Evolutionary conservation across 2,329 filamentous ascomycete species (phyloP), one percentile per base, ranked within the genome.

Genomic region (Diplocarpon rosae): DNA sequence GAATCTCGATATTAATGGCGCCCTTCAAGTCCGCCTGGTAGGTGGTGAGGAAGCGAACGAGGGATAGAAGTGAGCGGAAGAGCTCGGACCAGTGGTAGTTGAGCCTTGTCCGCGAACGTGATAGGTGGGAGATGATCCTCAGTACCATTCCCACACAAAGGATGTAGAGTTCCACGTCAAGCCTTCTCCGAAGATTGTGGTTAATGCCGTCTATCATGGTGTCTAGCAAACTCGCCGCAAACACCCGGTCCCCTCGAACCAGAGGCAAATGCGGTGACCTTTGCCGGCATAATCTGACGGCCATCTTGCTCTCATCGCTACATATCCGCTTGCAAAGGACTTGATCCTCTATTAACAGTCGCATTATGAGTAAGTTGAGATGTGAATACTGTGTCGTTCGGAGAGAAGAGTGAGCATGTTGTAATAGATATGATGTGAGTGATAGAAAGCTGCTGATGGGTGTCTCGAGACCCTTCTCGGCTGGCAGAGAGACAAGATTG

Each of bases 41-140:
- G 20, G 83, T 89, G 2, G 84, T 87, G 36, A 96, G 71, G 67
- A 98, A 98, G 35, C 87, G 83, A 52, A 95, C 79, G 16, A 98
- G 80, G 5, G 86, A 83, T 10, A 96, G 74, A 3, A 98, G 71
- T 1, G 85, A 85, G 40, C 89, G 81, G 78, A 95, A 98, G 24
- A 98, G 75, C 58, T 96, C 89, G 1, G 87, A 80, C 92, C 92
- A 98, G 66, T 98, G 92, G 62, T 95, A 95, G 13, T 72, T 65
- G 14, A 96, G 71, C 29, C 92, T 83, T 28, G 82, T 88, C 56
- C 87, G 80, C 39, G 83, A 85, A 52, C 84, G 80, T 36, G 85
- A 86, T 32, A 96, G 75, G 60, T 90, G 85, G 6, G 87, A 87
- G 31, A 96, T 74, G 41, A 93, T 71, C 35, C 90, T 82, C 43